phyloP scores from a whole-genome alignment of 2,329 filamentous ascomycete genomes.

The Aureobasidium subglaciale region DNA sequence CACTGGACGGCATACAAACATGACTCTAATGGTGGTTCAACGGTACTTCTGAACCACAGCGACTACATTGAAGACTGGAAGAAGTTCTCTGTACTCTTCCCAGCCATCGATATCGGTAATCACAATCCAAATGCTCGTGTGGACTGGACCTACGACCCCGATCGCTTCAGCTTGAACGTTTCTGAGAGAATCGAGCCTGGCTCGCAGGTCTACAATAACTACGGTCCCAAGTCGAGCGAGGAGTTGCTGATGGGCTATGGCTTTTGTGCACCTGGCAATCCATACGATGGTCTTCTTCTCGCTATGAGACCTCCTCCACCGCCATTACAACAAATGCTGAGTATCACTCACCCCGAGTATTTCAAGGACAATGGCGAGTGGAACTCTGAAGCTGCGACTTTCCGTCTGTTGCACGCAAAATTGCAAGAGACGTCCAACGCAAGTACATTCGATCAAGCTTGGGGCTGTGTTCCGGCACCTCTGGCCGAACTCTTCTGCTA shows the following conservation, averaged over 20 bases:
- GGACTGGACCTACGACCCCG: constrained; percentile 39
- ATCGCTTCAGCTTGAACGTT: constrained; percentile 34
- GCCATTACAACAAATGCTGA: constrained; percentile 28
- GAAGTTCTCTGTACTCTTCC: constrained; percentile 41
- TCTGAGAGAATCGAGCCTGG: constrained; percentile 30
- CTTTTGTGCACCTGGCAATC: constrained; percentile 42
- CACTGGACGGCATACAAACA: constrained; percentile 32
- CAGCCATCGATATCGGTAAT: constrained; percentile 44
- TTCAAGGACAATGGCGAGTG: constrained; percentile 27
- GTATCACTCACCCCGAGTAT: constrained; percentile 26
- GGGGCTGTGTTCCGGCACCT: constrained; percentile 24
- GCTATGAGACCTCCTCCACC: constrained; percentile 35
- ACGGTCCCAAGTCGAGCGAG: constrained; percentile 46
- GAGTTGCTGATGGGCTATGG: constrained; percentile 48
- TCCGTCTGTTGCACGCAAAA: constrained; percentile 26
- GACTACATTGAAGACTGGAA: constrained; percentile 27
- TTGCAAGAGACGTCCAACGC: background rate
- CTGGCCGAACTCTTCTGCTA: constrained; percentile 31
- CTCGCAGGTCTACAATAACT: constrained; percentile 46
- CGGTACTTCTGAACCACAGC: constrained; percentile 29
- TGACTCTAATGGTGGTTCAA: constrained; percentile 23
- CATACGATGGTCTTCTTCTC: constrained; percentile 40
- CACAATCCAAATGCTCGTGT: constrained; percentile 41
- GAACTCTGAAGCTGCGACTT: constrained; percentile 31
- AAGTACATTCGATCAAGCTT: background rate